Percentiles rank a stretch among this genome's conserved stretches.
These are phyloP conservation scores for Plantago elongata DNA, from an alignment of 257 asterid species.

Conservation along the genomic window DNA sequence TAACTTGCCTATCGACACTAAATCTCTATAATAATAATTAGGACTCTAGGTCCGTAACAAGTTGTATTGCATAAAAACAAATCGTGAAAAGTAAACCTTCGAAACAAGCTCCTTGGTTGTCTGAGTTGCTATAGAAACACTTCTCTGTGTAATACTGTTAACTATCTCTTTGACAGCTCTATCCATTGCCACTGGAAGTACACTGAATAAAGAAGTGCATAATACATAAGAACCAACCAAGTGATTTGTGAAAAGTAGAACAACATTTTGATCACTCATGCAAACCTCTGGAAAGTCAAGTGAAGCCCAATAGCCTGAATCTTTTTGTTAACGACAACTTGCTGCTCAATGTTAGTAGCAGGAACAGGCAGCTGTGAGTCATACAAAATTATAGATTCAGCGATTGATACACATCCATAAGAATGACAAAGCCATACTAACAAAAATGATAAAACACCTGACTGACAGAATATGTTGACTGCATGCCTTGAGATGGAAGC, in stretches of 20 bases:
- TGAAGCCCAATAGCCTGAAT: slow-evolving; percentile 66
- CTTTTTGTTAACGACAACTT: slow-evolving; percentile 76
- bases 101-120: slow-evolving; percentile 93
- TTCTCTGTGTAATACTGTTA: slow-evolving; percentile 80
- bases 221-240: neutral
- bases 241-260: slow-evolving; percentile 1
- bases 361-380: slow-evolving; percentile 64
- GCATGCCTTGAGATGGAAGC: slow-evolving; percentile 72
- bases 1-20: too few relatives aligned
- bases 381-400: slow-evolving; percentile 12
- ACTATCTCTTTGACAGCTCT: slow-evolving; percentile 93
- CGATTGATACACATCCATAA: slow-evolving; percentile 12
- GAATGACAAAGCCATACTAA: slow-evolving; percentile 13
- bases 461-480: slow-evolving; percentile 58
- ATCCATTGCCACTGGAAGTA: slow-evolving; percentile 89
- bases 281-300: slow-evolving; percentile 85
- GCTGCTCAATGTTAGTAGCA: slow-evolving; percentile 79
- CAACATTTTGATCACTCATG: slow-evolving; percentile 19
- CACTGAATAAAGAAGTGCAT: slow-evolving; percentile 42
- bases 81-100: slow-evolving; percentile 45
- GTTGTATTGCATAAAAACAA: neutral
- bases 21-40: too few relatives aligned
- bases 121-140: slow-evolving; percentile 96
- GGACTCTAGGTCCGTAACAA: too few relatives aligned
- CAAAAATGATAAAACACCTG: slow-evolving; percentile 45